Percentiles rank a stretch among this genome's conserved stretches.
These are phyloP conservation scores for Globisporangium iwayamae DNA, from an alignment of 352 stramenopile species.

Conservation along the genomic window DNA sequence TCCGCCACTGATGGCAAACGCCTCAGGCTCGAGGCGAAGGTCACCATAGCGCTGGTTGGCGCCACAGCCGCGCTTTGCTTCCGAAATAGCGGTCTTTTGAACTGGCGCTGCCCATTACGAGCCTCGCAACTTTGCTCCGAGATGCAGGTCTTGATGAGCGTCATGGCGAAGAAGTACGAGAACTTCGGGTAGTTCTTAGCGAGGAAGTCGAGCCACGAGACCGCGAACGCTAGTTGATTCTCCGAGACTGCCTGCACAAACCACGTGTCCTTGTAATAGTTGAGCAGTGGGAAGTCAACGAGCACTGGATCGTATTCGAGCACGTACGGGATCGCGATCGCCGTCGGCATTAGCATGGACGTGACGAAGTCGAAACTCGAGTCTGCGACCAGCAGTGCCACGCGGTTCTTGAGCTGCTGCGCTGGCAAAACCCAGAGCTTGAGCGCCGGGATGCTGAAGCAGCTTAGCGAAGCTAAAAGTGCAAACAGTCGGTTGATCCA, in stretches of 20 bases:
- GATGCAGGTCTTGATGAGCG: constrained; percentile 3
- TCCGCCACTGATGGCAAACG: not conserved
- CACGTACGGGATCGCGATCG: constrained; percentile 9
- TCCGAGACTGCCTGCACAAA: constrained; percentile 7
- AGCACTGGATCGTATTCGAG: not conserved
- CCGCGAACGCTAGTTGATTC: constrained; percentile 4
- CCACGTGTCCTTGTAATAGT: constrained; percentile 15
- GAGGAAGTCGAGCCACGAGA: constrained; percentile 10
- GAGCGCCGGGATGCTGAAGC: constrained; percentile 1
- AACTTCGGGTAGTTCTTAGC: constrained; percentile 10
- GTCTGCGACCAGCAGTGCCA: constrained; percentile 9
- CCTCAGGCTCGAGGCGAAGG: not conserved
- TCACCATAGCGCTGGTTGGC: not conserved
- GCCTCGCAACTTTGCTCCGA: not conserved
- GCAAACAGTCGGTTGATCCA: constrained; percentile 2
- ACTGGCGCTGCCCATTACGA: not conserved
- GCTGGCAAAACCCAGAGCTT: not conserved
- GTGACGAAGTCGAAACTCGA: constrained; percentile 5
- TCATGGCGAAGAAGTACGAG: not conserved
- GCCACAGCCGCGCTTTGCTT: not conserved
- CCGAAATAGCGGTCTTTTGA: not conserved
- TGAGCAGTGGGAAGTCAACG: constrained; percentile 11
- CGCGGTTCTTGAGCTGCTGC: constrained; percentile 1
- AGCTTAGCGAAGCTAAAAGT: not conserved
- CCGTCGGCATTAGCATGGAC: not conserved